phyloP scores from a whole-genome alignment of 2,329 filamentous ascomycete species.

The Exophiala sp. region DNA sequence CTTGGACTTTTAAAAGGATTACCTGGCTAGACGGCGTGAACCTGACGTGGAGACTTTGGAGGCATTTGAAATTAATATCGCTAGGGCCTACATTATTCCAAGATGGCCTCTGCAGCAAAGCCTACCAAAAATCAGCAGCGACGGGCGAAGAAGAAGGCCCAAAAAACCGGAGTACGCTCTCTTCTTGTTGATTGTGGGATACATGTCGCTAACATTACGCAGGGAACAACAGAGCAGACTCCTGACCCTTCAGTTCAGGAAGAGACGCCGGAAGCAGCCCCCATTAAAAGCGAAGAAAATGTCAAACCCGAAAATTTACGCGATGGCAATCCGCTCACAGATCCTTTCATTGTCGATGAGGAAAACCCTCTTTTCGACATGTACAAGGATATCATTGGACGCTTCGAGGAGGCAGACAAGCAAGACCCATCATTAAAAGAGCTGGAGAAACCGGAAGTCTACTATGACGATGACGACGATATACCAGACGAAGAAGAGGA shows the following conservation, averaged over 20 bases:
- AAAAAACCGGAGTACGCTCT: conserved; percentile 62
- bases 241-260: conserved; percentile 13
- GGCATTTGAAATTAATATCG: too few species aligned
- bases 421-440: conserved; percentile 65
- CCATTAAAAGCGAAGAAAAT: conserved; percentile 12
- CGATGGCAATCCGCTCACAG: conserved; percentile 47
- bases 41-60: too few species aligned
- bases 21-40: too few species aligned
- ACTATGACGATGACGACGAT: conserved; percentile 77
- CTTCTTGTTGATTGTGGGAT: neutral
- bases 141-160: conserved; percentile 89
- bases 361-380: conserved; percentile 77
- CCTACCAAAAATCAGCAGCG: conserved; percentile 92
- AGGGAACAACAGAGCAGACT: conserved; percentile 20
- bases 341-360: conserved; percentile 50
- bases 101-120: conserved; percentile 49
- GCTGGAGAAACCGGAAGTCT: conserved; percentile 76
- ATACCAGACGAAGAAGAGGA: conserved; percentile 81
- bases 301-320: conserved; percentile 29
- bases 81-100: neutral
- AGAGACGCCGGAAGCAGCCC: conserved; percentile 2
- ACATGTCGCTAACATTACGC: conserved; percentile 6
- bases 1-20: too few species aligned
- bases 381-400: conserved; percentile 78
- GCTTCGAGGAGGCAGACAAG: conserved; percentile 66